phyloP scores from a whole-genome alignment of 2,329 filamentous ascomycete genomes.

The Chrysosporium keratinophilum region DNA sequence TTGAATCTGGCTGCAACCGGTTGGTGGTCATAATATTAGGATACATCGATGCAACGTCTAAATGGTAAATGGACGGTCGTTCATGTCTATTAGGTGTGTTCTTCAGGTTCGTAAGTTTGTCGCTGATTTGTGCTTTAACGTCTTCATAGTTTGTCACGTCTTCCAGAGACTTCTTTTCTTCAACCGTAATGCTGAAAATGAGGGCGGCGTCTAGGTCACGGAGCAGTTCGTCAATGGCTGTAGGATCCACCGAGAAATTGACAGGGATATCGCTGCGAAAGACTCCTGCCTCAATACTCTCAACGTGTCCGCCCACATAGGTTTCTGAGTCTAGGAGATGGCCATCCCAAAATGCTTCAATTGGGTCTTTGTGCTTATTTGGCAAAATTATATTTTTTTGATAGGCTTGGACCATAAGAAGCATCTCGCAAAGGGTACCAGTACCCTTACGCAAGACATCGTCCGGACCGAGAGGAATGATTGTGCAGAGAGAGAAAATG shows the following conservation, averaged over 20 bases:
- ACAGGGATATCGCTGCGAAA: constrained; percentile 93
- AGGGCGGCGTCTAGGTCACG: constrained; percentile 78
- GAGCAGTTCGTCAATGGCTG: constrained; percentile 80
- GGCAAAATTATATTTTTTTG: constrained; percentile 82
- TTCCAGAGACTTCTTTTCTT: constrained; percentile 71
- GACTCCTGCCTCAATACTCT: constrained; percentile 96
- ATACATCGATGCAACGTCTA: constrained; percentile 99
- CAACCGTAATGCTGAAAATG: constrained; percentile 73
- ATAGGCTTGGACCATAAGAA: constrained; percentile 97
- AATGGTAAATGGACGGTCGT: constrained; percentile 84
- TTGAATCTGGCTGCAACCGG: constrained; percentile 92
- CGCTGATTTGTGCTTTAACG: constrained; percentile 70
- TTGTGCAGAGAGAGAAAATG: constrained; percentile 96
- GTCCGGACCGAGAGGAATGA: constrained; percentile 84
- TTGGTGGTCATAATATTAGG: constrained; percentile 99
- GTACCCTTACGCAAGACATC: constrained; percentile 92
- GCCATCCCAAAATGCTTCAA: constrained; percentile 92
- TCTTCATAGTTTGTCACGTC: constrained; percentile 74
- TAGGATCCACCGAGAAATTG: constrained; percentile 81
- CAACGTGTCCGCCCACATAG: constrained; percentile 95
- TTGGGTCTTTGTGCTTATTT: constrained; percentile 87
- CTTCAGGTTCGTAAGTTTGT: constrained; percentile 61
- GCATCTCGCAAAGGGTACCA: constrained; percentile 97
- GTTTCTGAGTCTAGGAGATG: constrained; percentile 95
- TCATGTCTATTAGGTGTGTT: constrained; percentile 75